phyloP scores from a whole-genome alignment of 305 asterid species.

The Solanum hybrid region DNA sequence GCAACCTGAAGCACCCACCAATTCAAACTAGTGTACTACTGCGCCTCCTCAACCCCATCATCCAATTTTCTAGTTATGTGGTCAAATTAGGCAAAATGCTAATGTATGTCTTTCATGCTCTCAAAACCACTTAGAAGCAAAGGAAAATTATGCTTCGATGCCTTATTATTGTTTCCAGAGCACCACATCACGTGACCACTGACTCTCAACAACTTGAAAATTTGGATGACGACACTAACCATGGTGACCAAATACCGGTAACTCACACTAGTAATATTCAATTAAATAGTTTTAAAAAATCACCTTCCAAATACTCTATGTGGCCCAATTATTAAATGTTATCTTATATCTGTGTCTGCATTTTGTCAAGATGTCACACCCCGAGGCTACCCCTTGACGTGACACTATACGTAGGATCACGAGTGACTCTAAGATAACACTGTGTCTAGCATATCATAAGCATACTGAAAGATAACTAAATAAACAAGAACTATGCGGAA shows the following conservation, averaged over 20 bases:
- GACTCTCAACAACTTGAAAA: neutral
- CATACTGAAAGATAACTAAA: too few species aligned
- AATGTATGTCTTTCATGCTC: neutral
- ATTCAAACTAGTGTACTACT: neutral
- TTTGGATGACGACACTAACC: neutral
- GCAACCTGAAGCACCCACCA: neutral
- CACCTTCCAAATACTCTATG: neutral
- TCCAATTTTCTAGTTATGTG: neutral
- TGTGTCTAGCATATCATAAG: too few species aligned
- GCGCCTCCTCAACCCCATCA: neutral
- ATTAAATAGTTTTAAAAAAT: neutral
- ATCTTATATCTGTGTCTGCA: neutral
- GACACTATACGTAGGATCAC: too few species aligned
- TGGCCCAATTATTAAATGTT: neutral
- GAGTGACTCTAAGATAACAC: too few species aligned
- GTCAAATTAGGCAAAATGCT: neutral
- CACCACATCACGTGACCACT: neutral
- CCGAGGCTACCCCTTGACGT: too few species aligned
- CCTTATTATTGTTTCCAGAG: neutral
- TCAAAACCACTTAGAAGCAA: neutral
- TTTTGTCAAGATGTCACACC: neutral
- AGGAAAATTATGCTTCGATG: neutral
- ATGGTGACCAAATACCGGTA: neutral
- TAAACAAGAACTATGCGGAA: too few species aligned
- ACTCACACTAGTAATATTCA: neutral